Evolutionary conservation across 495 filamentous ascomycete species (phyloP).

Genomic region (Neurospora intermedia): DNA sequence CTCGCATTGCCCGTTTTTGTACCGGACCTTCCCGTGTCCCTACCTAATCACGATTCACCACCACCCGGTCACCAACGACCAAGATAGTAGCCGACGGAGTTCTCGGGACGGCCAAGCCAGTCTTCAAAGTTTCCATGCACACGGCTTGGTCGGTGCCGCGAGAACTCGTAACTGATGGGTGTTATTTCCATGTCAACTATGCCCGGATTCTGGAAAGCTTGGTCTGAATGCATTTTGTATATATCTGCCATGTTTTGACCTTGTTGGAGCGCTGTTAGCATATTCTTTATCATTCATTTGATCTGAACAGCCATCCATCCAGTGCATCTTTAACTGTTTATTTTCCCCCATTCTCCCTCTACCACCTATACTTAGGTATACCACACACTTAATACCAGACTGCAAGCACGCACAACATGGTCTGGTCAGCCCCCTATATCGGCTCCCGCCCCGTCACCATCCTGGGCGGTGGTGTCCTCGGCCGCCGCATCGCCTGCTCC

Average conservation of each 20-base stretch:
- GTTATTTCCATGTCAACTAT: neutral
- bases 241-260: neutral
- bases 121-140: neutral
- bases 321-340: neutral
- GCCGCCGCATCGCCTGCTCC: conserved; percentile 10
- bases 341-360: too few relatives aligned
- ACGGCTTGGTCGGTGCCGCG: neutral
- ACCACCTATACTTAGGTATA: too few relatives aligned
- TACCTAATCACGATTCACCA: neutral
- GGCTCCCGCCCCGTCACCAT: conserved; percentile 6
- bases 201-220: neutral
- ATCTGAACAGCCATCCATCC: neutral
- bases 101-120: neutral
- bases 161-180: neutral
- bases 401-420: conserved; percentile 4
- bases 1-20: neutral
- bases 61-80: neutral
- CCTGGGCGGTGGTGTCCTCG: conserved; percentile 12
- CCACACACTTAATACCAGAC: neutral
- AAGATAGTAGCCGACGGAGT: neutral
- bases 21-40: neutral
- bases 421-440: conserved; percentile 5
- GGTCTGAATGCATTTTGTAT: neutral
- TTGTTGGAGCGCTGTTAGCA: neutral
- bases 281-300: neutral